phyloP scores from a whole-genome alignment of 2,329 filamentous ascomycete genomes.

The Diplodia intermedia region DNA sequence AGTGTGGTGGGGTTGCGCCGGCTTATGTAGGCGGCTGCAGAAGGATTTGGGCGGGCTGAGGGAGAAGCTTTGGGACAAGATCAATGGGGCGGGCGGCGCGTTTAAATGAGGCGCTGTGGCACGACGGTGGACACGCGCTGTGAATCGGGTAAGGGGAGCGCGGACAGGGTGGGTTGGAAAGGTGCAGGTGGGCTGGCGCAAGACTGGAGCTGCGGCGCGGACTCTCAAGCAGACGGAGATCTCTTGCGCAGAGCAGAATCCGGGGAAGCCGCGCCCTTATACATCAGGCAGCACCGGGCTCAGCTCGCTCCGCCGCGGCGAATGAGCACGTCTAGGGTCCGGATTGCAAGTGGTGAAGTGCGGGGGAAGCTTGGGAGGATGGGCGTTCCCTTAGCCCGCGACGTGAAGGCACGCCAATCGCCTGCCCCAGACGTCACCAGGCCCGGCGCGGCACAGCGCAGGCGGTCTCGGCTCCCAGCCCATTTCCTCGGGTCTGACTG shows the following conservation, averaged over 20 bases:
- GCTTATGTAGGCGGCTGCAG: constrained; percentile 11
- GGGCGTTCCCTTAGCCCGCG: constrained; percentile 30
- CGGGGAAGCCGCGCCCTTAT: constrained; percentile 16
- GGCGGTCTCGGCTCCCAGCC: constrained; percentile 25
- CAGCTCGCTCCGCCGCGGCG: constrained; percentile 1
- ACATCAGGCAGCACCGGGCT: constrained; percentile 2
- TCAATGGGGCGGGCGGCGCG: constrained; percentile 23
- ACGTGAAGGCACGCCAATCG: constrained; percentile 15
- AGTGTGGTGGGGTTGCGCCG: constrained; percentile 17
- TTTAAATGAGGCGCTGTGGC: constrained; percentile 28
- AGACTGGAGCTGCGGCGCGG: constrained; percentile 25
- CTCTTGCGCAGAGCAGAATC: constrained; percentile 17
- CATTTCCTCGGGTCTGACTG: constrained; percentile 25
- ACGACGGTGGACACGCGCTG: constrained; percentile 26
- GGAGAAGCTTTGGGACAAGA: background rate
- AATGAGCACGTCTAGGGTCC: constrained; percentile 10
- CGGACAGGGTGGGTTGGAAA: constrained; percentile 22
- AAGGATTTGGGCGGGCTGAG: constrained; percentile 4
- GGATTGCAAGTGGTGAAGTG: constrained; percentile 26
- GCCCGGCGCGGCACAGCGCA: constrained; percentile 23
- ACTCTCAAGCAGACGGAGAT: background rate
- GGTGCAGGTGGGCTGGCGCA: constrained; percentile 25
- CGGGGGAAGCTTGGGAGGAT: constrained; percentile 27
- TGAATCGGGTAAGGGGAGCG: constrained; percentile 24
- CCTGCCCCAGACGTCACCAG: constrained; percentile 24